Percentiles rank a stretch among this genome's conserved stretches.
Evolutionary conservation across 1,139 yeast genomes (phyloP).

Genomic region (Candida glucosophila): DNA sequence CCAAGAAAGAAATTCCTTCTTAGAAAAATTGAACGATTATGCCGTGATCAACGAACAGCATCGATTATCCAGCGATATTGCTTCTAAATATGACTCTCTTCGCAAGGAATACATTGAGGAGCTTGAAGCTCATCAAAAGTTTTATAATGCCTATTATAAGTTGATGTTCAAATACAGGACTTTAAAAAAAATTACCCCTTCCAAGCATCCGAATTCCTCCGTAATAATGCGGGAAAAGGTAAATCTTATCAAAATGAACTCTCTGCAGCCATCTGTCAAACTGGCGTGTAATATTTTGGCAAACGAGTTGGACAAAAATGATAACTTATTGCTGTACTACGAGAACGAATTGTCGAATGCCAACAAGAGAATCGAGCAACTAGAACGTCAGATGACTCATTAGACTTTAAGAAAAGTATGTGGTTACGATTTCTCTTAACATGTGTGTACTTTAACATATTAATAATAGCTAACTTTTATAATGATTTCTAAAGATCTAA

Average conservation of each 20-base stretch:
- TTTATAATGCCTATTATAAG: slow-evolving; percentile 30
- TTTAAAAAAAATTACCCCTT: slow-evolving; percentile 14
- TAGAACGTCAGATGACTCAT: slow-evolving; percentile 6
- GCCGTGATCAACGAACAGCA: slow-evolving; percentile 11
- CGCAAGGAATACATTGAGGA: slow-evolving; percentile 25
- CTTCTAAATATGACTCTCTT: slow-evolving; percentile 19
- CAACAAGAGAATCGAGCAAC: slow-evolving; percentile 7
- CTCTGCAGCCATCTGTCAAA: slow-evolving; percentile 15
- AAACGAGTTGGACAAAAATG: slow-evolving; percentile 11
- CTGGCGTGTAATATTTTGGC: slow-evolving; percentile 16
- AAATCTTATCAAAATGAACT: slow-evolving; percentile 14
- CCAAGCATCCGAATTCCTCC: too few relatives aligned
- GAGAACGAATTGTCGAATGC: slow-evolving; percentile 9
- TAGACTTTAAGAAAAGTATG: not conserved
- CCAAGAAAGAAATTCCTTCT: slow-evolving; percentile 12
- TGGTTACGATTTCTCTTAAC: too few relatives aligned
- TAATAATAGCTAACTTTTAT: too few relatives aligned
- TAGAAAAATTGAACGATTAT: slow-evolving; percentile 14
- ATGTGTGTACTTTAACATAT: too few relatives aligned
- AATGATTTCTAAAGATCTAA: too few relatives aligned
- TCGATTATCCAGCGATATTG: slow-evolving; percentile 5
- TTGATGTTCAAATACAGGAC: slow-evolving; percentile 33
- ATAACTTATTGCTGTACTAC: slow-evolving; percentile 5
- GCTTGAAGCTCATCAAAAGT: slow-evolving; percentile 17
- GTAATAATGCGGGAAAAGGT: slow-evolving; percentile 14